phyloP scores from a whole-genome alignment of 2,329 filamentous ascomycete genomes.

The Aspergillus sp. region DNA sequence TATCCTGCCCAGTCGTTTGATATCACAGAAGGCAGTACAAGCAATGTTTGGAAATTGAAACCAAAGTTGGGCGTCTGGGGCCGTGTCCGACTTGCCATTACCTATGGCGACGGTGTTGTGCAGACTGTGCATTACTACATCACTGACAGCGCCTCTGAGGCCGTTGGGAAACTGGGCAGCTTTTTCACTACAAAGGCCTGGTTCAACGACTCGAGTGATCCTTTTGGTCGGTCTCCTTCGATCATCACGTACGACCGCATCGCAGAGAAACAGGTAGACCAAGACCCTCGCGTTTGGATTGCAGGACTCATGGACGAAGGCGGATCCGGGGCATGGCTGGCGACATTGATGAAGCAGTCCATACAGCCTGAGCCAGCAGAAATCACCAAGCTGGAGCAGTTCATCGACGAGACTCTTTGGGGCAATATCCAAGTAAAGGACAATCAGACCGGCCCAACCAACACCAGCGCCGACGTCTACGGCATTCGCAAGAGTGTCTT shows the following conservation, averaged over 20 bases:
- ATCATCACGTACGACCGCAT: constrained; percentile 57
- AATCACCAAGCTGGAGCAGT: constrained; percentile 54
- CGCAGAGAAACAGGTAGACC: constrained; percentile 35
- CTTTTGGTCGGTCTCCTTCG: constrained; percentile 55
- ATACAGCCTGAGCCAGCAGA: constrained; percentile 52
- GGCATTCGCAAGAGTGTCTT: constrained; percentile 57
- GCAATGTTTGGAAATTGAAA: constrained; percentile 23
- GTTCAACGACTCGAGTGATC: constrained; percentile 53
- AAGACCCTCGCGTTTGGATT: constrained; percentile 57
- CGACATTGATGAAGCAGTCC: constrained; percentile 56
- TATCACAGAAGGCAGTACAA: not conserved
- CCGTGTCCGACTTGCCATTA: constrained; percentile 49
- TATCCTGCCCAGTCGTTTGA: not conserved
- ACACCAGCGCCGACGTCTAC: constrained; percentile 26
- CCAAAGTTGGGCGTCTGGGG: constrained; percentile 51
- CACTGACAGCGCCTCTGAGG: constrained; percentile 48
- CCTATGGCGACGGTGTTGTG: constrained; percentile 48
- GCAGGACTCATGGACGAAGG: constrained; percentile 61
- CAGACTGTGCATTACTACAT: constrained; percentile 60
- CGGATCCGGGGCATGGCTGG: constrained; percentile 57
- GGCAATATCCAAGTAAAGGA: constrained; percentile 48
- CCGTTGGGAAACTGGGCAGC: constrained; percentile 48
- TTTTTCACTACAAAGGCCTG: constrained; percentile 58
- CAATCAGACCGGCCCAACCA: not conserved
- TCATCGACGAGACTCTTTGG: constrained; percentile 54